Conservation (phyloP, 225 moss, liverwort and hornwort species). For the Bryum argenteum region DNA sequence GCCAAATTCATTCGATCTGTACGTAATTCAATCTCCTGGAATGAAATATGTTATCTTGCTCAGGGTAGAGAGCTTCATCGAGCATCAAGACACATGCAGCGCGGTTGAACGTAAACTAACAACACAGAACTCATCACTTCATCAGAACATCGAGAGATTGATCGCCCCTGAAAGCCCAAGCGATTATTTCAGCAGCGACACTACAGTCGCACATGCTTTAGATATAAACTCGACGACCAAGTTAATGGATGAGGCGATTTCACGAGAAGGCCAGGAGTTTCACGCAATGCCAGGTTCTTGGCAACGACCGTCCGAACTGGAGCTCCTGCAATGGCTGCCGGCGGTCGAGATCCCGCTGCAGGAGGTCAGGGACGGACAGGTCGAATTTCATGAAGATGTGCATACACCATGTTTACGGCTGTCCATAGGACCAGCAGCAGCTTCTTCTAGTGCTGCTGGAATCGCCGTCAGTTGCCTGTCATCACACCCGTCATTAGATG, state of each 20-base stretch:
- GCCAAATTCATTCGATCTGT: too few relatives aligned
- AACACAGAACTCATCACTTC: constrained; percentile 9
- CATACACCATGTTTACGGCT: constrained; percentile 49
- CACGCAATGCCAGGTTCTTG: constrained; percentile 34
- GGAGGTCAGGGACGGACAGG: background rate
- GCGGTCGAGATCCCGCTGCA: background rate
- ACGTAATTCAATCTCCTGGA: background rate
- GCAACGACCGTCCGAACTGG: constrained; percentile 33
- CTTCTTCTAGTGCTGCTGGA: constrained; percentile 22
- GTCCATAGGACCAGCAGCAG: constrained; percentile 49
- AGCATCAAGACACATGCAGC: constrained; percentile 70
- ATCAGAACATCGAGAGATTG: constrained; percentile 4
- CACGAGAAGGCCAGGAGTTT: constrained; percentile 2
- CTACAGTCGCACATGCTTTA: constrained; percentile 33
- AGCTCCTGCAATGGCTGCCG: constrained; percentile 28
- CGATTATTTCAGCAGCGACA: constrained; percentile 45
- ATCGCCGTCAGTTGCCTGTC: constrained; percentile 29
- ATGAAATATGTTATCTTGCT: background rate
- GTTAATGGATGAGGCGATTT: constrained; percentile 22
- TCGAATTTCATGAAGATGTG: background rate
- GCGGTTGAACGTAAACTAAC: constrained; percentile 37
- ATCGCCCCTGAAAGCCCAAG: constrained; percentile 34
- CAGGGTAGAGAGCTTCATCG: constrained; percentile 76
- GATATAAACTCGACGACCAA: constrained; percentile 16
- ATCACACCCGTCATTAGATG: constrained; percentile 27